Evolutionary conservation across 2,329 filamentous ascomycete species (phyloP).

Genomic region (Beauveria brongniartii): DNA sequence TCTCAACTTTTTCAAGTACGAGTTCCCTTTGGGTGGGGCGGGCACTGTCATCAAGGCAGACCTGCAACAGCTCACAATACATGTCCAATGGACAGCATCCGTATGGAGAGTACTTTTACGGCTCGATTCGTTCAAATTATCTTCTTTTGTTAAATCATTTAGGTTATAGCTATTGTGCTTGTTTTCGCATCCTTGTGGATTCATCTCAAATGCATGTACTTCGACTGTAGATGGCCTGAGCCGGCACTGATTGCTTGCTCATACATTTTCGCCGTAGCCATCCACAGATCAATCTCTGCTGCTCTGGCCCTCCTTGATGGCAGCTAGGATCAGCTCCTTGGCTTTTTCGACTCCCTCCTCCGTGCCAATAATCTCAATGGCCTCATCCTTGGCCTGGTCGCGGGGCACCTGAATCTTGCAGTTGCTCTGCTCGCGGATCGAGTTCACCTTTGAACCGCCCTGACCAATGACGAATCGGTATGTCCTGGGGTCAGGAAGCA

Average conservation of each 20-base stretch:
- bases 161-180: not conserved
- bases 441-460: slow-evolving; percentile 84
- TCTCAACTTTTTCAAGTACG: too few relatives aligned
- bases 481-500: slow-evolving; percentile 79
- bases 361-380: slow-evolving; percentile 81
- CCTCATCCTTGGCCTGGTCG: slow-evolving; percentile 65
- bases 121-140: not conserved
- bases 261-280: not conserved
- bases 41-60: too few relatives aligned
- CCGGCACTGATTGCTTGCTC: not conserved
- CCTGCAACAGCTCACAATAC: too few relatives aligned
- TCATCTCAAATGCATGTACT: not conserved
- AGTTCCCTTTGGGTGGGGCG: too few relatives aligned
- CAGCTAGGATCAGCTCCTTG: slow-evolving; percentile 78
- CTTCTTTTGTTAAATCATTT: not conserved
- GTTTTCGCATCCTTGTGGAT: not conserved
- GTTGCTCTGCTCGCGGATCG: slow-evolving; percentile 83
- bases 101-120: too few relatives aligned
- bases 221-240: not conserved
- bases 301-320: slow-evolving; percentile 56
- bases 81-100: too few relatives aligned
- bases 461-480: slow-evolving; percentile 88
- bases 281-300: not conserved
- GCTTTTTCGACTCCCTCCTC: slow-evolving; percentile 78
- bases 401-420: slow-evolving; percentile 92